Evolutionary conservation across 75 land plant species (phyloP), one percentile per base, ranked within the genome.

Genomic region (Picea sitchensis): DNA sequence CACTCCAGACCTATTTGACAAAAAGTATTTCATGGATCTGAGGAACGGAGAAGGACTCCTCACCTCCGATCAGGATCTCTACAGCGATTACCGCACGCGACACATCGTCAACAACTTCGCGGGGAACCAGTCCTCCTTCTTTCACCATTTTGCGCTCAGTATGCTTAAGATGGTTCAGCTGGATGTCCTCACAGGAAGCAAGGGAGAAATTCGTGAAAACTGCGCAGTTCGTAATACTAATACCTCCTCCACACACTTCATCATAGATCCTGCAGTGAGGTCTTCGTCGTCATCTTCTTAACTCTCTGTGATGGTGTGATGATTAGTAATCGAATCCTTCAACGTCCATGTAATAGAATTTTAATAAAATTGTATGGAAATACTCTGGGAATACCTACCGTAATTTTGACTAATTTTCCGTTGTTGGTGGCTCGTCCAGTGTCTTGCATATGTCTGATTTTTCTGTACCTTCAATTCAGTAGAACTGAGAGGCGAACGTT

Each of bases 31-130:
- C 78, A 84, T 87, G 13, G 84, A 87, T 65, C 87, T 93, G 9
- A 64, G 78, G 80, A 80, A 85, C 62, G 71, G 82, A 15, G 84
- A 87, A 61, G 93, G 93, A 0, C 81, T 93, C 12, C 84, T 93
- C 81, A 83, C 86, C 12, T 91, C 93, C 9, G 95, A 93, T 83
- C 90, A 91, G 73, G 86, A 74, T n/a, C 78, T 91, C 64, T 85
- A 81, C 83, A 81, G 68, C 11, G 87, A 88, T 65, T 5, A 38
- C 3, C 62, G 81, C 83, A 91, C 94, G 14, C 38, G 36, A 38
- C 61, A 68, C 0, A 80, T 91, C 56, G 95, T 93, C 11, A 79
- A 14, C 13, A 54, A 77, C 59, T 91, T 83, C 75, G 93, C 91
- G 18, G 41, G 56, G 9, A 75, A 86, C 77, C 82, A 84, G 74